Conservation (phyloP, 139 green algal genomes). For the Eudorina sp. region DNA sequence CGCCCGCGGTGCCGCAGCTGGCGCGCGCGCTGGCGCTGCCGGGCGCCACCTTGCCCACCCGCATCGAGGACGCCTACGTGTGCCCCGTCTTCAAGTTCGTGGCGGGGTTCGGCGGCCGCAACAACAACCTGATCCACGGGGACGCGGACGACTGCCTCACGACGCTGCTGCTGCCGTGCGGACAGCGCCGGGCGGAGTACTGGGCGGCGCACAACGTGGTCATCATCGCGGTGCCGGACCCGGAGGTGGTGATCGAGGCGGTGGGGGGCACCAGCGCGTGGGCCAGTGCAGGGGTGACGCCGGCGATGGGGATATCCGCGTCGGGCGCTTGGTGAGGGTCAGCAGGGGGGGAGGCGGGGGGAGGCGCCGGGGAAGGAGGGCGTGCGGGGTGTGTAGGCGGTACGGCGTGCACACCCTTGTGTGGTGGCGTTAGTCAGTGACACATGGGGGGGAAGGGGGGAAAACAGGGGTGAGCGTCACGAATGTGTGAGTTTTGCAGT, state of each 20-base stretch:
- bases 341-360: too few relatives aligned
- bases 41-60: not conserved
- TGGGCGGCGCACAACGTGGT: slow-evolving; percentile 44
- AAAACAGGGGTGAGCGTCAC: too few relatives aligned
- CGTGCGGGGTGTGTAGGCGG: too few relatives aligned
- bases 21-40: slow-evolving; percentile 31
- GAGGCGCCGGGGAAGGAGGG: too few relatives aligned
- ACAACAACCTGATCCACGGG: not conserved
- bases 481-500: too few relatives aligned
- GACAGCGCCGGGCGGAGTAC: slow-evolving; percentile 13
- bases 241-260: not conserved
- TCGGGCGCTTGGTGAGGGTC: too few relatives aligned
- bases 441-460: too few relatives aligned
- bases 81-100: slow-evolving; percentile 57
- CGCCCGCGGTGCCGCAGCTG: slow-evolving; percentile 30
- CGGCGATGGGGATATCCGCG: too few relatives aligned
- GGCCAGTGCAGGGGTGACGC: not conserved
- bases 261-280: not conserved
- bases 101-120: not conserved
- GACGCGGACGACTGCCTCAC: slow-evolving; percentile 60
- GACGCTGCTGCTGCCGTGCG: slow-evolving; percentile 49
- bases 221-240: not conserved
- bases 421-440: too few relatives aligned
- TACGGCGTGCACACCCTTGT: too few relatives aligned
- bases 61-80: slow-evolving; percentile 40